These are phyloP conservation scores for Azolla pinnata DNA, from an alignment of 75 land plant genomes.

Conservation along the genomic window DNA sequence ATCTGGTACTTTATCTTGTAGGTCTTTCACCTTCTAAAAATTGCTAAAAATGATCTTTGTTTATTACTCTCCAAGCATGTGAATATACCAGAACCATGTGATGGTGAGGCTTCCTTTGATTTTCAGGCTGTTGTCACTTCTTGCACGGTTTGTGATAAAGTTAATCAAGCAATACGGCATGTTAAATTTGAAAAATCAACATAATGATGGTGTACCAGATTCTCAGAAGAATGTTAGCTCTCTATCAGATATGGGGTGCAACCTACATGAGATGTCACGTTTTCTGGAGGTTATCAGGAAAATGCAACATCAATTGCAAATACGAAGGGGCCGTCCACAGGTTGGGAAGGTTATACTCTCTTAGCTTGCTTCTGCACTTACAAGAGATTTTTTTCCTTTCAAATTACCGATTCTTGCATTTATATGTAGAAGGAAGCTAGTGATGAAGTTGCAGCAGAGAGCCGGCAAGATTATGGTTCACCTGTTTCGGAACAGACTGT, in stretches of 20 bases:
- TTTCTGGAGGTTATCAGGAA: slow-evolving; percentile 65
- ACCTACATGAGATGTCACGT: slow-evolving; percentile 57
- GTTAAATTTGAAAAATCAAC: slow-evolving; percentile 19
- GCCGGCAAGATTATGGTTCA: slow-evolving; percentile 12
- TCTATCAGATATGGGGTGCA: not conserved
- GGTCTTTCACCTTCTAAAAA: no score
- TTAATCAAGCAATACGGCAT: slow-evolving; percentile 59
- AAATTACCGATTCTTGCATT: slow-evolving; percentile 2
- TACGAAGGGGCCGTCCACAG: slow-evolving; percentile 40
- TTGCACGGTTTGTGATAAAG: slow-evolving; percentile 64
- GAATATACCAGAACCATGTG: no score
- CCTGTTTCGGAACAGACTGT: not conserved
- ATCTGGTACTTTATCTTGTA: no score
- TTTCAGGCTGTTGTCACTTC: slow-evolving; percentile 68
- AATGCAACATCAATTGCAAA: slow-evolving; percentile 48
- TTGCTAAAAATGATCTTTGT: no score
- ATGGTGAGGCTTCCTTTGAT: no score
- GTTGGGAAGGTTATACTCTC: slow-evolving; percentile 13
- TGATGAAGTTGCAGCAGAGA: slow-evolving; percentile 17
- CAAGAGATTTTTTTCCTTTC: not conserved
- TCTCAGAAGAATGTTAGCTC: no score
- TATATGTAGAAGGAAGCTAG: slow-evolving; percentile 9
- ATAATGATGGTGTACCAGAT: no score
- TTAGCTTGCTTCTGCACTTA: no score
- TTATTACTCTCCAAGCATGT: no score